phyloP scores from a whole-genome alignment of 2,329 filamentous ascomycete species.

The Lasiodiplodia theobromae region DNA sequence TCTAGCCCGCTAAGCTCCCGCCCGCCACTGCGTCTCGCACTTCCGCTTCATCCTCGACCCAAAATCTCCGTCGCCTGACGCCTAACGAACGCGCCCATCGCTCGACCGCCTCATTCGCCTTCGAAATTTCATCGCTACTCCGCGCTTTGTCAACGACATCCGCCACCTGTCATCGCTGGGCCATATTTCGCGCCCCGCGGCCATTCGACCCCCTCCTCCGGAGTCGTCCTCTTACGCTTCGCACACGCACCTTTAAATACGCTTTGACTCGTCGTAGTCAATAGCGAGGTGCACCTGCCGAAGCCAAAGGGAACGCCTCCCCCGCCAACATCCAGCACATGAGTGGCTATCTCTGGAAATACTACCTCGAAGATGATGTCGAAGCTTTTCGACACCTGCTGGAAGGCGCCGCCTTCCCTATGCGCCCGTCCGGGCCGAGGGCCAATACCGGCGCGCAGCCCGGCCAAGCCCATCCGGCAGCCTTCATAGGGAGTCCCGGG shows the following conservation, averaged over 20 bases:
- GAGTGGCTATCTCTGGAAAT: slow-evolving; percentile 97
- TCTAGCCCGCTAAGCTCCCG: slow-evolving; percentile 24
- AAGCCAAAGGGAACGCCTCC: slow-evolving; percentile 57
- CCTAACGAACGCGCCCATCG: not conserved
- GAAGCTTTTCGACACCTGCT: slow-evolving; percentile 90
- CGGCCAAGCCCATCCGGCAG: not conserved
- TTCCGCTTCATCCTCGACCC: not conserved
- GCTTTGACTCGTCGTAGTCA: slow-evolving; percentile 84
- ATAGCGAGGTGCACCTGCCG: slow-evolving; percentile 82
- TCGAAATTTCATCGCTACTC: slow-evolving; percentile 8
- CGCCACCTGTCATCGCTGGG: slow-evolving; percentile 29
- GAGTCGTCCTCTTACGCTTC: slow-evolving; percentile 58
- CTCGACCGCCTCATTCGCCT: not conserved
- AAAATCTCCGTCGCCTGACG: not conserved
- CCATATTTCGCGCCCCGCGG: slow-evolving; percentile 17
- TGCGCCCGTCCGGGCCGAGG: slow-evolving; percentile 63
- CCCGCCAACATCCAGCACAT: slow-evolving; percentile 64
- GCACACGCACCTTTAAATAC: slow-evolving; percentile 78
- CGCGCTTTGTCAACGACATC: slow-evolving; percentile 10
- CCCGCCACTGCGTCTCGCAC: slow-evolving; percentile 19
- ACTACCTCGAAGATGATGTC: slow-evolving; percentile 97
- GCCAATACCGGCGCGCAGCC: slow-evolving; percentile 19
- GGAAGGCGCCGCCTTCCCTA: slow-evolving; percentile 70
- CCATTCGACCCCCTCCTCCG: slow-evolving; percentile 31
- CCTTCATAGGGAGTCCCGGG: slow-evolving; percentile 49